Base-by-base conservation (phyloP, 192 early-diverging fungal species). In the Lobosporangium transversale region DNA sequence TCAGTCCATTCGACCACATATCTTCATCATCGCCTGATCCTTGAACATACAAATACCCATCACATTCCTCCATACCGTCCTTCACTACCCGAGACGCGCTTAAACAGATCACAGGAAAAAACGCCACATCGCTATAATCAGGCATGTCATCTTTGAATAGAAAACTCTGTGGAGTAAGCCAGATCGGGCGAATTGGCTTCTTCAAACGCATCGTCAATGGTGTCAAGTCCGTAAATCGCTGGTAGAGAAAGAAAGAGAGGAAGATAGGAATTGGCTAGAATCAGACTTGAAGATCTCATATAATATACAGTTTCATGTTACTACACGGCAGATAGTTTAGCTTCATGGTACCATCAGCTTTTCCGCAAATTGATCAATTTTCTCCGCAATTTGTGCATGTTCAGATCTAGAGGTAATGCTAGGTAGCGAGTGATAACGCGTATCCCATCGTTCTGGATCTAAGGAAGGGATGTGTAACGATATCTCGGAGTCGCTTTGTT, bases 11-110 rank as follows among this genome's bases (percentile, higher is more conserved):
- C 24, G 88, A 86, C 95, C 95, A 97, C 66, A 87, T 76, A 60
- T 97, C 95, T 36, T 94, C 89, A 70, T 97, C 95, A 78, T 97
- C 95, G 0, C 88, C 95, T 1, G 94, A 89, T 10, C 95, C 95
- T 81, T 97, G 95, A 9, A 97, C 89, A 63, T 97, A 97, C 14
- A 82, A 56, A 55, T 88, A 96, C 6, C 87, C 87, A 24, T 79
- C 58, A 23, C 71, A 56, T 17, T 79, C 56, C 21, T 83, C 84
- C 40, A 83, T 51, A 21, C 83, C 81, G 15, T 82, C 82, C n/a
- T 62, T 67, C 7, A 85, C 80, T 2, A 85, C 79, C 57, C 83
- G 74, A 14, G 94, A 95, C 0, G 94, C 95, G 59, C 87, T 90
- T 10, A 97, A 55, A 60, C 90, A 91, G 4, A 95, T 70, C 18